These are phyloP conservation scores for Fusarium napiforme DNA, from an alignment of 2,329 filamentous ascomycete genomes.

Conservation along the genomic window DNA sequence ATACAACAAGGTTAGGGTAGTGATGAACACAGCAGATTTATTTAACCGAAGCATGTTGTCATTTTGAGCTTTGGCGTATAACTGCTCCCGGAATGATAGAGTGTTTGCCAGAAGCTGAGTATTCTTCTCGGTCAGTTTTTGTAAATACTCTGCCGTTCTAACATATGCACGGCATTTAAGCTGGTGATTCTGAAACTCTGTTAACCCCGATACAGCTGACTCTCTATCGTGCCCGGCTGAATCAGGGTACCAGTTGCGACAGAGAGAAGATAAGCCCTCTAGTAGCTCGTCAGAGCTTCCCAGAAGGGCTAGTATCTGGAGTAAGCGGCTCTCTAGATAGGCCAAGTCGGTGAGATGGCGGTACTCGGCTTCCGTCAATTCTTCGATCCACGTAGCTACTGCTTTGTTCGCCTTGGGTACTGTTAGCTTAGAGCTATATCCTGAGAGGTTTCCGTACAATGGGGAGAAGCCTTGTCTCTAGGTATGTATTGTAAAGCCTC, in stretches of 20 bases:
- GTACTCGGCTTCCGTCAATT: not conserved
- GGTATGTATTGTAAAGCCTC: not conserved
- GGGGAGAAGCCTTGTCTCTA: not conserved
- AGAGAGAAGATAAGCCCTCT: not conserved
- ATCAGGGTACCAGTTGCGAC: not conserved
- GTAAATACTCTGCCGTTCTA: not conserved
- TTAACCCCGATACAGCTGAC: not conserved
- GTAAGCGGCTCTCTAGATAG: not conserved
- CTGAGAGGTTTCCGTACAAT: not conserved
- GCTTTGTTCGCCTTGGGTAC: not conserved
- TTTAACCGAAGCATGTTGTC: not conserved
- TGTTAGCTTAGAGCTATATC: not conserved
- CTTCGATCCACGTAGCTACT: not conserved
- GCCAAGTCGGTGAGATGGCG: not conserved
- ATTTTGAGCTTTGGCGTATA: not conserved
- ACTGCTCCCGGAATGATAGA: not conserved
- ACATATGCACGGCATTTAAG: not conserved
- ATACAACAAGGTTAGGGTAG: not conserved
- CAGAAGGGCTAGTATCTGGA: not conserved
- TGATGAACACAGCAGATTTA: not conserved
- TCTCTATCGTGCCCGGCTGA: rapidly evolving
- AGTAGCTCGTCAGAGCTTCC: not conserved
- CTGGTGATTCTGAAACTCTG: not conserved
- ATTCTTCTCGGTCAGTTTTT: not conserved
- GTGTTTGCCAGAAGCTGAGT: not conserved